Base-by-base conservation (phyloP, 2,329 filamentous ascomycete species). In the Fusarium hainanense region DNA sequence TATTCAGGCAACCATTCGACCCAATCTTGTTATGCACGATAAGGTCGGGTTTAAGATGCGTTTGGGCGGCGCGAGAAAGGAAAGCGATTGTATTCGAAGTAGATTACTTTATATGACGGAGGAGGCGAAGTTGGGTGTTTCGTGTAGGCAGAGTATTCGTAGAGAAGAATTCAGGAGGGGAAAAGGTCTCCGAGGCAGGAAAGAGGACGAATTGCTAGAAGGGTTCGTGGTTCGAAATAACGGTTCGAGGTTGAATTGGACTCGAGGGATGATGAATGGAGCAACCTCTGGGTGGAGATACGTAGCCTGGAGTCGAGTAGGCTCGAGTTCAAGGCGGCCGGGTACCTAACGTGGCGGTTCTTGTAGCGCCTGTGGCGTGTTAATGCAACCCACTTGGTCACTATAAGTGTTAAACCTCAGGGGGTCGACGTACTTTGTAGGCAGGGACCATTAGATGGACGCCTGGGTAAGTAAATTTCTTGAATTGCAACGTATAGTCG, bases 301-400 rank as follows among this genome's bases (percentile, higher is more conserved):
- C 18, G 63, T 55, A 67, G 34, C 34, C 34, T 37, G 34, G 34
- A 37, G 48, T 49, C 14, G 40, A 58, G 42, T 32, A 25, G 23
- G 23, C 7, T 40, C 46, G 13, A 63, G 44, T 50, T 50, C 30
- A 37, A 52, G 48, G 56, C 56, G 58, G 44, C 52, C 56, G 59
- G 68, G 34, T 34, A 7, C n/a, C 71, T 73, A 75, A 70, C 58
- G 70, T 71, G 65, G 69, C 62, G 66, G 70, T 63, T 72, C 58
- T 43, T 70, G 59, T 72, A 71, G 70, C 64, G 65, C 63, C 54
- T 74, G 68, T 71, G 61, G 73, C 63, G 64, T 66, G 56, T 67
- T 62, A 21, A 52, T 49, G 60, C 23, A 72, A 34, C 43, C 56
- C 56, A 63, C 69, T 74, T 41, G 12, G 20, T 32, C 54, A 47